Evolutionary conservation across 2,329 filamentous ascomycete genomes (phyloP), one percentile per base, ranked within the genome.

Genomic region (Cercospora zeina): DNA sequence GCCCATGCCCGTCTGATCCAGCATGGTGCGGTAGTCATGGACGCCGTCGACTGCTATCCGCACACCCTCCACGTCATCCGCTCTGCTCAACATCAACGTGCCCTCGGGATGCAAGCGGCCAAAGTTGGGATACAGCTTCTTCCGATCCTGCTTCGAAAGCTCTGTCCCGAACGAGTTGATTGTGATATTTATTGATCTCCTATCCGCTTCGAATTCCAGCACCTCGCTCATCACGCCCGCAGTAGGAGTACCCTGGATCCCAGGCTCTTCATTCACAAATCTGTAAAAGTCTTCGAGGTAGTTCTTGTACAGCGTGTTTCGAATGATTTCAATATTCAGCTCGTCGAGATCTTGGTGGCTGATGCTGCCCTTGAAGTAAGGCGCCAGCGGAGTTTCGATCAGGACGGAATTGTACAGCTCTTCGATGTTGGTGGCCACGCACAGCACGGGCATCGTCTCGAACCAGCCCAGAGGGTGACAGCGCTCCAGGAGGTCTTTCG

Each of bases 251-350:
- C 91, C 90, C 37, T 85, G 83, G 79, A 97, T 89, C 45, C 96
- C 93, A 0, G 92, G 82, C 73, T 96, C 86, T 9, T 88, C 89
- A 79, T 93, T 96, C 78, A 97, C 89, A 76, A 97, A 99, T 68
- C 89, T 85, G 81, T 97, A 87, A 77, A 99, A 99, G 76, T 97
- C 95, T 76, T 99, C 95, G 7, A 99, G 85, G 76, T 99, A 99
- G 82, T 97, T 97, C 85, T 99, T 99, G 83, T 97, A 99, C 36
- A 99, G 83, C 0, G 93, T 99, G 79, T 99, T 99, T 67, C 96
- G 89, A 62, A 99, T 90, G 77, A 99, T 99, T 80, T 99, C 95
- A 72, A 99, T 99, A 80, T 99, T 99, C 73, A 99, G 83, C 81
- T 99, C 96, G 78, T 99, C 95, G 54, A 99, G 84, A 75, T 99